Evolutionary conservation across 2,329 filamentous ascomycete species (phyloP), one percentile per base, ranked within the genome.

Genomic region (Nothophaeocryptopus gaeumannii): DNA sequence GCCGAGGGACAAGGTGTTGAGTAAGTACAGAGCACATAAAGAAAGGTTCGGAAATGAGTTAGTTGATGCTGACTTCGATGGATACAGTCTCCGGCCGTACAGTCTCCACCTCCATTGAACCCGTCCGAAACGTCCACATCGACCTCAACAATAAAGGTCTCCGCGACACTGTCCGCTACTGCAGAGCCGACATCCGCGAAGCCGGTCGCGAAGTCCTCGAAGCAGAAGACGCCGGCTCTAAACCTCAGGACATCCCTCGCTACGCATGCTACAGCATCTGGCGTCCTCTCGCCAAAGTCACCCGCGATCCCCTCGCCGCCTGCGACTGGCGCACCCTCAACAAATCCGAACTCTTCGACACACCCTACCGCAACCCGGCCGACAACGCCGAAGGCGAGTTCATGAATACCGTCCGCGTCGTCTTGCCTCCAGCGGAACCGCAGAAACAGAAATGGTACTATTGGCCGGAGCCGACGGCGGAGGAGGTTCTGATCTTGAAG

Each of bases 391-490:
- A 42, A 31, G 37, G 45, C 12, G 45, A 48, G 13, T 48, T 42
- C 31, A 48, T 48, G 38, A 48, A 48, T 38, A 43, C 38, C 4
- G 37, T 42, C 16, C 36, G 37, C 12, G 37, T 48, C 8, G 30
- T 48, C 13, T 26, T 48, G 16, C 45, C 45, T 13, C 30, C 31
- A 15, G 30, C 30, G 4, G 39, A 48, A 12, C 44, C 44, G 5
- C 29, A 31, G 33, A 42, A 16, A n/a, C 46, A 49, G 41, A 48
- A 41, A 29, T 49, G 50, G 45, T 50, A 49, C 30, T 53, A 40
- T 16, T 26, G 36, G 14, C 37, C 50, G 26, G 33, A 50, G 37
- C 45, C 39, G 35, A 40, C 26, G 13, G 30, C 29, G 2, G 16
- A 36, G 12, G 48, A 50, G 29, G 41, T 50, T 14, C 37, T 50